phyloP scores from a whole-genome alignment of 1,139 yeast species.

The Debaryomycetaceae sp. region DNA sequence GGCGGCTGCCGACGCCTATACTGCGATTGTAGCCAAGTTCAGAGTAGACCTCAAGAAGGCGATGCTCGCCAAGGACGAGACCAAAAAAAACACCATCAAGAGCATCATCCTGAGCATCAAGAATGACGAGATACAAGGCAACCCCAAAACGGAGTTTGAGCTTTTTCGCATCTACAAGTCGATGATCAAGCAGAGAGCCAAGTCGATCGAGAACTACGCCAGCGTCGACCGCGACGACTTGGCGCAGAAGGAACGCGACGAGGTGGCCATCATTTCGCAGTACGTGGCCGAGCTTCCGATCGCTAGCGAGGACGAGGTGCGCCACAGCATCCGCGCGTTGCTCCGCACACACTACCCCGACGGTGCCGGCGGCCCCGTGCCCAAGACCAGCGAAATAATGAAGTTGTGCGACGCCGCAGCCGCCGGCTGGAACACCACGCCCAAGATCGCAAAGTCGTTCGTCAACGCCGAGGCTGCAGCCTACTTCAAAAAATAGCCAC shows the following conservation, averaged over 20 bases:
- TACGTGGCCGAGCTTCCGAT: conserved; percentile 16
- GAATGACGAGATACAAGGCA: conserved; percentile 40
- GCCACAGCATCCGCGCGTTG: conserved; percentile 7
- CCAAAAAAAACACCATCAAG: conserved; percentile 51
- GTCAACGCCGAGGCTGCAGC: conserved; percentile 2
- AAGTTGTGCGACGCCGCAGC: conserved; percentile 3
- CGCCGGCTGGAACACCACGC: conserved; percentile 6
- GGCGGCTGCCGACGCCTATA: conserved; percentile 28
- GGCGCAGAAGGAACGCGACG: conserved; percentile 17
- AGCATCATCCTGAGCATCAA: conserved; percentile 54
- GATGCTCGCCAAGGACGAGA: conserved; percentile 42
- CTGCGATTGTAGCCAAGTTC: conserved; percentile 25
- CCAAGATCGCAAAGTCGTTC: conserved; percentile 8
- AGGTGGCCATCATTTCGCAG: conserved; percentile 14
- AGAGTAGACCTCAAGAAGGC: conserved; percentile 47
- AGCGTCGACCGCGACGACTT: conserved; percentile 16
- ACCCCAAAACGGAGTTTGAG: conserved; percentile 13
- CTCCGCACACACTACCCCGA: conserved; percentile 3
- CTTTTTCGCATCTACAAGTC: conserved; percentile 12
- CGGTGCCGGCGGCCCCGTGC: background rate
- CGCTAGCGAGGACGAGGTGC: conserved; percentile 14
- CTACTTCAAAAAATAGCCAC: conserved; percentile 4
- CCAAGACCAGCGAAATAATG: conserved; percentile 5
- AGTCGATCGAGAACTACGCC: conserved; percentile 14
- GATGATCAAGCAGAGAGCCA: conserved; percentile 18